Base-by-base conservation (phyloP, 139 green algal genomes). In the Chlamydomonas schloesseri region DNA sequence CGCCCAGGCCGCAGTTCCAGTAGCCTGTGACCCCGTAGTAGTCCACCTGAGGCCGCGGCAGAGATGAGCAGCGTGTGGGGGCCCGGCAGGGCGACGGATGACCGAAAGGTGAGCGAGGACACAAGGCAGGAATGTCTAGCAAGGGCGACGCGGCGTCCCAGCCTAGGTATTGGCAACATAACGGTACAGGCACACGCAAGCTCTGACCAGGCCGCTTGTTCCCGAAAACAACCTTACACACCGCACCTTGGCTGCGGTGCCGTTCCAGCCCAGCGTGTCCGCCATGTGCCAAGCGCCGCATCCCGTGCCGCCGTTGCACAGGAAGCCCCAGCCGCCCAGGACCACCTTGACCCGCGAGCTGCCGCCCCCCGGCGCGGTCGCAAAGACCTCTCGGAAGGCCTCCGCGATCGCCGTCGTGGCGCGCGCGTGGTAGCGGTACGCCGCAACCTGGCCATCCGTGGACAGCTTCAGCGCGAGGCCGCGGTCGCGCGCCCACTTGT, bases 391-490 rank as follows among this genome's bases (percentile, higher is more conserved):
- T 0, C 42, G 34, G 70, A 91, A 91, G 69, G 87, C 87, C 24
- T n/a, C 47, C 1, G 23, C 83, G 70, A 91, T 88, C 36, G 70
- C 50, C 2, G 65, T 11, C 4, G 75, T 86, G 58, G 74, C 55
- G 46, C 75, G 64, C 24, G 64, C 82, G 34, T 91, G 87, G 87
- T 91, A 91, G 31, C 76, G 76, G 69, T 91, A 88, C 31, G 33
- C 75, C 2, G 87, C 87, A 9, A 60, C 71, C 42, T 34, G 3
- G 31, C 18, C 8, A 17, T 91, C 42, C 28, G 36, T 29, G 42
- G 76, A 87, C 29, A 91, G 82, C 42, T 73, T 73, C 24, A 86
- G 74, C 11, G 74, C 87, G 34, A 79, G 31, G 4, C 87, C 87
- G 8, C 31, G 37, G 34, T 46, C 42, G 24, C 33, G 57, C n/a